phyloP scores from a whole-genome alignment of 78 protist species.

The Dictyostelium firmibasis region DNA sequence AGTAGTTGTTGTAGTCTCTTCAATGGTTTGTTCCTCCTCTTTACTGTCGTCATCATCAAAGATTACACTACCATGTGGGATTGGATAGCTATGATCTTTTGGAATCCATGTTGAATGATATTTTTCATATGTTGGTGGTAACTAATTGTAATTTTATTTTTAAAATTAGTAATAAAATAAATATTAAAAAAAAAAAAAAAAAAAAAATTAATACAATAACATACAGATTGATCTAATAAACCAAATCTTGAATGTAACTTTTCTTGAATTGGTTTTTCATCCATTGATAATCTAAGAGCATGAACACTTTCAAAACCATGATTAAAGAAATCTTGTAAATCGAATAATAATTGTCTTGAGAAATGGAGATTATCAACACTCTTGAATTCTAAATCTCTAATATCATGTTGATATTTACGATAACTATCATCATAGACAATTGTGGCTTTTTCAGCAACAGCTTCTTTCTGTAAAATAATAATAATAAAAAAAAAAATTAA shows the following conservation, averaged over 20 bases:
- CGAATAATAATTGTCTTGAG: background rate
- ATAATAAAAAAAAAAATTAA: background rate
- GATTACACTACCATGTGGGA: background rate
- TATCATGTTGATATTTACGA: background rate
- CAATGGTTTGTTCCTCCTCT: background rate
- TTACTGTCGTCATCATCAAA: background rate
- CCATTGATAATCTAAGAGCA: background rate
- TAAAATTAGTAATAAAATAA: background rate
- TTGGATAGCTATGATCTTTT: background rate
- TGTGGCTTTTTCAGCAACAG: background rate
- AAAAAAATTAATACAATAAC: background rate
- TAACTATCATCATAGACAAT: conserved; percentile 6
- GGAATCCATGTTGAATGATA: background rate
- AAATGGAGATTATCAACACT: background rate
- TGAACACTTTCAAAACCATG: background rate
- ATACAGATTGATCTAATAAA: background rate
- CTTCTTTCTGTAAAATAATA: background rate
- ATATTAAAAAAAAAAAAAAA: background rate
- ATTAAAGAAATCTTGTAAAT: background rate
- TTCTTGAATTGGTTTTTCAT: background rate
- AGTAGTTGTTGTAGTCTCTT: background rate
- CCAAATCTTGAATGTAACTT: conserved; percentile 7
- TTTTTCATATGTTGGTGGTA: background rate
- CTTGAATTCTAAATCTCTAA: conserved; percentile 5
- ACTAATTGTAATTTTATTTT: background rate